Evolutionary conservation across 805 yeast species (phyloP).

Genomic region (Starmerella tilneyi): DNA sequence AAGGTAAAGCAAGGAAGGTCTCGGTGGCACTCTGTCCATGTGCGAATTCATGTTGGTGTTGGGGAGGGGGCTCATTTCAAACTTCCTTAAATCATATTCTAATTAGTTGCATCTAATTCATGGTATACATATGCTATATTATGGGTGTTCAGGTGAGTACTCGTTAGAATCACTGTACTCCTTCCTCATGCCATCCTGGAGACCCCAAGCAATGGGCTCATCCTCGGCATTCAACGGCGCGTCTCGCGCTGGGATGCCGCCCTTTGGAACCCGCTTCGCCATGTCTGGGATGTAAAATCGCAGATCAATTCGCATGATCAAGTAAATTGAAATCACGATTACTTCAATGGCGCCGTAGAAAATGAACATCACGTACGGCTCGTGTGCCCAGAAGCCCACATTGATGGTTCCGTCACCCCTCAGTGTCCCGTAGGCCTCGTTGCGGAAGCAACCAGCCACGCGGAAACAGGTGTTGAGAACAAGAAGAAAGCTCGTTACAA

Average conservation of each 20-base stretch:
- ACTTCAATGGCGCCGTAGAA: conserved; percentile 61
- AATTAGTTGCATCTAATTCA: no score
- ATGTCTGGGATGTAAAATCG: conserved; percentile 71
- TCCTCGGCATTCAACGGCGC: background rate
- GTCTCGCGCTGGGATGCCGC: conserved; percentile 2
- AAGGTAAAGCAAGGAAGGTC: no score
- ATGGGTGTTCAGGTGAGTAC: conserved; percentile 1
- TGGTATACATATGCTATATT: no score
- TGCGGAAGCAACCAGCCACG: conserved; percentile 28
- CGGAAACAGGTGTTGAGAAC: conserved; percentile 29
- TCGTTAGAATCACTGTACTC: conserved; percentile 3
- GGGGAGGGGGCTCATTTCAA: no score
- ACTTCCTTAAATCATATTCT: background rate
- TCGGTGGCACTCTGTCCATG: no score
- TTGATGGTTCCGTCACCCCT: conserved; percentile 10
- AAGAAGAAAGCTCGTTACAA: conserved; percentile 22
- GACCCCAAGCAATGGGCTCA: conserved; percentile 10
- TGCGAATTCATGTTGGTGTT: no score
- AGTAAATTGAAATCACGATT: conserved; percentile 45
- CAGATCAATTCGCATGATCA: conserved; percentile 59
- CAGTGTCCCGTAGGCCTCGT: conserved; percentile 7
- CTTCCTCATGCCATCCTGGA: background rate
- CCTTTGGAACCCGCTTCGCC: conserved; percentile 8
- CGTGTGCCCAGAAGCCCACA: conserved; percentile 37
- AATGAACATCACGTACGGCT: conserved; percentile 53